Percentiles rank a stretch among this genome's conserved stretches.
Evolutionary conservation across 805 yeast species (phyloP).

Genomic region (Peterozyma toletana): DNA sequence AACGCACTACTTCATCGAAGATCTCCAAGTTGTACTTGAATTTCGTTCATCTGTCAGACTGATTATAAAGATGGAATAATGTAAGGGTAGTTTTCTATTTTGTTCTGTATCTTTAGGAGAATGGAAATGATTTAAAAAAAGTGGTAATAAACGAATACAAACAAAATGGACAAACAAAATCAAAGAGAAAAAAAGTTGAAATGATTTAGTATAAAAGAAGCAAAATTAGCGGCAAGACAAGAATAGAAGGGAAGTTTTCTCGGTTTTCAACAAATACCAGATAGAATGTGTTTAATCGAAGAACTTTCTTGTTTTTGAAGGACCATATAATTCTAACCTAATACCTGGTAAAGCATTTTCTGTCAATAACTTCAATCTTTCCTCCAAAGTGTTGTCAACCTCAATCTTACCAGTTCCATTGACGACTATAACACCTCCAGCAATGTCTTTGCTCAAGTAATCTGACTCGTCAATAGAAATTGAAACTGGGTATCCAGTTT

Average conservation of each 20-base stretch:
- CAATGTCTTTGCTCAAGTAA: conserved; percentile 52
- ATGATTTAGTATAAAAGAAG: not conserved
- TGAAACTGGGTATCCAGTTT: conserved; percentile 49
- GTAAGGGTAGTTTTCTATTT: too few relatives aligned
- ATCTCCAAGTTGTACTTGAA: too few relatives aligned
- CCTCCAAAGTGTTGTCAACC: conserved; percentile 89
- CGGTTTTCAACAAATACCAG: too few relatives aligned
- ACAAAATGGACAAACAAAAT: too few relatives aligned
- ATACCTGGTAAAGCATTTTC: conserved; percentile 89
- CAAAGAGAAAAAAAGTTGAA: not conserved
- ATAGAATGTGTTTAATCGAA: conserved; percentile 47
- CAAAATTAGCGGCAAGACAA: not conserved
- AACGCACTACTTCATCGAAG: too few relatives aligned
- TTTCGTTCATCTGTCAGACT: too few relatives aligned
- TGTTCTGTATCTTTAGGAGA: too few relatives aligned
- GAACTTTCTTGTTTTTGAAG: conserved; percentile 81
- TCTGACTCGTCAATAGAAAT: conserved; percentile 48
- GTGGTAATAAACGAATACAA: too few relatives aligned
- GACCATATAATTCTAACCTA: conserved; percentile 84
- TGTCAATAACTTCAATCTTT: conserved; percentile 77
- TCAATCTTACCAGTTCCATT: conserved; percentile 77
- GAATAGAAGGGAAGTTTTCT: too few relatives aligned
- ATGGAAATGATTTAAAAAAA: too few relatives aligned
- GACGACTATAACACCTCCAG: conserved; percentile 81
- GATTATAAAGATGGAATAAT: too few relatives aligned